Conservation (phyloP, 495 filamentous ascomycete species). For the Penicillium tannophilum region DNA sequence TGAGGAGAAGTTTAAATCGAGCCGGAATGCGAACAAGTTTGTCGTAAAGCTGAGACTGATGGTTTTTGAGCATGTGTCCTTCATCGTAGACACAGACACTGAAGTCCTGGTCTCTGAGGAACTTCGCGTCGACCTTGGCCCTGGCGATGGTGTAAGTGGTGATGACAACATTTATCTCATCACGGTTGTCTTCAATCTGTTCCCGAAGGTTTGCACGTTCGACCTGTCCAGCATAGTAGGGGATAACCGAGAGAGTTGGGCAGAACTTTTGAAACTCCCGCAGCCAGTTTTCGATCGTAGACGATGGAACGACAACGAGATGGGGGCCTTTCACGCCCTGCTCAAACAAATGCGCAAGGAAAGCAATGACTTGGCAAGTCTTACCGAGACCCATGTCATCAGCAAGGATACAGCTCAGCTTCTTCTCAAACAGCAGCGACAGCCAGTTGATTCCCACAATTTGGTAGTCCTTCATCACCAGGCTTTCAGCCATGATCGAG, state of each 20-base stretch:
- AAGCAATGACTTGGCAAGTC: constrained; percentile 93
- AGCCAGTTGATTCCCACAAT: constrained; percentile 95
- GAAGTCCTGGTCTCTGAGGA: constrained; percentile 64
- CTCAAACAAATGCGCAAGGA: constrained; percentile 80
- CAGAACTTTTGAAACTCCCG: constrained; percentile 89
- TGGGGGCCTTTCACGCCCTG: constrained; percentile 72
- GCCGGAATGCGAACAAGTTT: constrained; percentile 77
- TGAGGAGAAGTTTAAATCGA: constrained; percentile 80
- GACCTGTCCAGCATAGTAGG: constrained; percentile 74
- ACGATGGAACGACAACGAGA: constrained; percentile 86
- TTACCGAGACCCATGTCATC: constrained; percentile 99
- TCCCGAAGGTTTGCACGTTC: constrained; percentile 67
- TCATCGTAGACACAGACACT: constrained; percentile 86
- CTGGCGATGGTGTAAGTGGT: constrained; percentile 84
- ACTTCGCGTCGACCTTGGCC: constrained; percentile 65
- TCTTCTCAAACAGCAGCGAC: constrained; percentile 71
- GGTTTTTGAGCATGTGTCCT: constrained; percentile 89
- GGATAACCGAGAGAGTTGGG: constrained; percentile 68
- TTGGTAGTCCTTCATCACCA: constrained; percentile 87
- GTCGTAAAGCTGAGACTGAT: constrained; percentile 75
- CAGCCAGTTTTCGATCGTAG: constrained; percentile 94
- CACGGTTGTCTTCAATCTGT: constrained; percentile 60
- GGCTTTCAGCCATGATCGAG: constrained; percentile 65
- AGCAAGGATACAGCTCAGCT: constrained; percentile 84
- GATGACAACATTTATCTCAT: constrained; percentile 78